Conservation (phyloP, 2,329 filamentous ascomycete genomes). For the Tolypocladium cylindrosporum region DNA sequence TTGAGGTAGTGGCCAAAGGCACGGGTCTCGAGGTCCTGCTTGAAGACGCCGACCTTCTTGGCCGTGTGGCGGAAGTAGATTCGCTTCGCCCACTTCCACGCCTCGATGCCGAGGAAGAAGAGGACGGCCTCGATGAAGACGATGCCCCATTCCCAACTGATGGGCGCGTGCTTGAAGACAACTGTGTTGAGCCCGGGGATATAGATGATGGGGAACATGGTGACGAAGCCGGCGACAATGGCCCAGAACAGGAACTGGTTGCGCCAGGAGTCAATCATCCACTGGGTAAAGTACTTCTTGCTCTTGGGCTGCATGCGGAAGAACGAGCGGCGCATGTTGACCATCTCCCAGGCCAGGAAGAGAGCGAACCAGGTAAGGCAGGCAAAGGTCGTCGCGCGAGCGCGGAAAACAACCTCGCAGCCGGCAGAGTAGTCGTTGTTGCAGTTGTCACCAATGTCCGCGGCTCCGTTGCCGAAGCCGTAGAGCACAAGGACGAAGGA, state of each 20-base stretch:
- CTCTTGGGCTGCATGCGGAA: constrained; percentile 61
- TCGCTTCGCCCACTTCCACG: constrained; percentile 49
- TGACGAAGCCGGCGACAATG: constrained; percentile 34
- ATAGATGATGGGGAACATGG: constrained; percentile 41
- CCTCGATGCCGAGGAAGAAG: constrained; percentile 49
- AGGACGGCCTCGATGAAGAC: constrained; percentile 42
- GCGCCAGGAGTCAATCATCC: constrained; percentile 56
- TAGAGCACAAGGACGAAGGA: constrained; percentile 44
- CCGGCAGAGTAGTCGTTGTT: constrained; percentile 42
- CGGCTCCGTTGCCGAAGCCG: constrained; percentile 32
- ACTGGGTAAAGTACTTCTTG: constrained; percentile 52
- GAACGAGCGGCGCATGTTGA: constrained; percentile 59
- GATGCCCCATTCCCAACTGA: constrained; percentile 52
- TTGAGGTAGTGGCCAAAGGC: constrained; percentile 21
- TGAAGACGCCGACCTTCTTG: constrained; percentile 9
- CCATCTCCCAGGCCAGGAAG: constrained; percentile 68
- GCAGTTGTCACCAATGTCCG: constrained; percentile 46
- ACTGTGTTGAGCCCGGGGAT: constrained; percentile 46
- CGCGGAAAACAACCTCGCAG: constrained; percentile 56
- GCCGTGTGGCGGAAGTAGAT: constrained; percentile 14
- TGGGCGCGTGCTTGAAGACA: constrained; percentile 48
- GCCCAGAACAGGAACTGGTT: constrained; percentile 63
- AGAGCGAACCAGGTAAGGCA: constrained; percentile 65
- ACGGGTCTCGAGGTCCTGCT: constrained; percentile 19
- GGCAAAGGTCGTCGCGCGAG: constrained; percentile 62